Base-by-base conservation (phyloP, 768 basidiomycete species). In the Mycena olivaceomarginata region DNA sequence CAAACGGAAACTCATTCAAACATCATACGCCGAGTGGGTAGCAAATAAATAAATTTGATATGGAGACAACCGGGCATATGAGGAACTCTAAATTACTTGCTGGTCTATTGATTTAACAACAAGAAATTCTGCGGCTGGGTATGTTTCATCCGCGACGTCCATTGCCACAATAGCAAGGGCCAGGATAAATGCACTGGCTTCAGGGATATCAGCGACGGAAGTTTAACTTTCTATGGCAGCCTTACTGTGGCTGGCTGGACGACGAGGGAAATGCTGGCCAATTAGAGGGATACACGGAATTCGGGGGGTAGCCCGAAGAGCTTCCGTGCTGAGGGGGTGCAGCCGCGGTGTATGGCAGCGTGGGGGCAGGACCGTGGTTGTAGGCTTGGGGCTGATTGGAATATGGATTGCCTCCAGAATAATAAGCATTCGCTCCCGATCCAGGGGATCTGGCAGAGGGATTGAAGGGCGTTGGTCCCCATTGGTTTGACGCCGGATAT, bases 141-240 rank as follows among this genome's bases (percentile, higher is more conserved):
- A 31, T 31, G 31, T 31, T 31, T 53, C 22, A 69, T 56, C 15
- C 13, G 10, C 40, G 12, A 18, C 56, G 56, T 20, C 56, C 31
- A 31, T 31, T 31, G 2, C 31, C 39, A 56, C 67, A 69, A 16
- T 31, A 43, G 40, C 67, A 69, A 8, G 67, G n/a, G 20, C 67
- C 67, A n/a, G 67, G 67, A 15, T 37, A 69, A 56, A 56, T 41
- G 56, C 67, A 69, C 22, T 57, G 51, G 2, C 67, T 69, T 31
- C n/a, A 20, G 62, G 11, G 20, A 53, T 43, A 67, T 16, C 6
- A 41, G 6, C 12, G 18, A 22, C 39, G 13, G 31, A 41, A 8
- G 18, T 5, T 51, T 40, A 12, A 56, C 4, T n/a, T 40, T 40
- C n/a, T 4, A 40, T 56, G 53, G 0, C 22, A 2, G 41, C 18